Evolutionary conservation across 139 green algal genomes (phyloP), one percentile per base, ranked within the genome.

Genomic region (Chlamydomonas eustigma): DNA sequence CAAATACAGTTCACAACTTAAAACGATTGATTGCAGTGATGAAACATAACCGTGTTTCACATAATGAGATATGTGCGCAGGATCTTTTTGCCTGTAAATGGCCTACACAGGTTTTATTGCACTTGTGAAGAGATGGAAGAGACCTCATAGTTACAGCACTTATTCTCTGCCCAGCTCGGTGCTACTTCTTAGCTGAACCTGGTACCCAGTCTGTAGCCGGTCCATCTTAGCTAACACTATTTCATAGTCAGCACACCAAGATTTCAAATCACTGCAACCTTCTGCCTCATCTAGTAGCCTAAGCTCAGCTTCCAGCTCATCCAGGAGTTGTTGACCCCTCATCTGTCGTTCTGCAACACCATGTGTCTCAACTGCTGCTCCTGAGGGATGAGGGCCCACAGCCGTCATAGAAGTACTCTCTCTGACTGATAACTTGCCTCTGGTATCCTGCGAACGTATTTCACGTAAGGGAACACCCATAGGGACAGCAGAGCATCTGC

Each of bases 301-400:
- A 3, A 72, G 64, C 64, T 72, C 64, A 37, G 18, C 28, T 34
- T 72, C 64, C 4, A 72, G 64, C 64, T 72, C 64, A 18, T 72
- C 64, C 64, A 72, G 24, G 33, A 72, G 64, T 34, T 68, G 52
- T 28, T 68, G 52, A 28, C 52, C 52, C 44, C 44, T 28, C 44
- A 58, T 12, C 44, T 58, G 44, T 58, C 44, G 18, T 58, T 12
- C n/a, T n/a, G n/a, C n/a, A 58, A 18, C 44, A 28, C 12, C 44
- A 12, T 18, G 12, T 58, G 44, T 18, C 12, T 18, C 44, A 58
- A 58, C 44, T 68, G 52, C 52, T 68, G 52, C 8, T 28, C 52
- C 52, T 35, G 52, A n/a, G n/a, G n/a, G n/a, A n/a, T n/a, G n/a
- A n/a, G n/a, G n/a, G n/a, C n/a, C n/a, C n/a, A n/a, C n/a, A n/a